A percentile compares a stretch with the other conserved stretches of the same genome.
Conservation (phyloP, 1,284 basidiomycete species). For the Ustilago xerochloae region DNA sequence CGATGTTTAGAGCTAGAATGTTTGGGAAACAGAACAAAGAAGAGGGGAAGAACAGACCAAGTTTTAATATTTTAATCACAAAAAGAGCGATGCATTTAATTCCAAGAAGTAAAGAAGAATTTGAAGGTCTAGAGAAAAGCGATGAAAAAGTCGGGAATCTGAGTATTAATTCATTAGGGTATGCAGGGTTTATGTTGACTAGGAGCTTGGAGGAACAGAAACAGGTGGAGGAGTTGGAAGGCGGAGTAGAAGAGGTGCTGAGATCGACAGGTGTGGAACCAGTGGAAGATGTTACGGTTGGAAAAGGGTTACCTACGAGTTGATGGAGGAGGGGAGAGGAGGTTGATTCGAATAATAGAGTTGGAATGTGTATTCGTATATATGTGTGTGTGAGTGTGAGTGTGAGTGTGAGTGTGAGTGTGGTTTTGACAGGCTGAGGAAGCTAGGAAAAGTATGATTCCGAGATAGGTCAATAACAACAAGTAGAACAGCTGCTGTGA, state of each 20-base stretch:
- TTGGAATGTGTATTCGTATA: too few relatives aligned
- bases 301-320: slow-evolving; percentile 38
- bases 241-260: too few relatives aligned
- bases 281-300: slow-evolving; percentile 47
- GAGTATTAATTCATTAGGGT: slow-evolving; percentile 59
- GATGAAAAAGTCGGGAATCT: slow-evolving; percentile 44
- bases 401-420: too few relatives aligned
- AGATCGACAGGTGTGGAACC: slow-evolving; percentile 33
- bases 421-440: too few relatives aligned
- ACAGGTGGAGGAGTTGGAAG: slow-evolving; percentile 34
- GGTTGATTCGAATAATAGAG: too few relatives aligned
- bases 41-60: not conserved
- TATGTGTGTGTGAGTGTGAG: too few relatives aligned
- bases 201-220: slow-evolving; percentile 51
- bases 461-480: too few relatives aligned
- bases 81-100: slow-evolving; percentile 63
- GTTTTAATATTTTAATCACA: slow-evolving; percentile 64
- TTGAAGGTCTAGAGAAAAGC: slow-evolving; percentile 6
- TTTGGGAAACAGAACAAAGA: not conserved
- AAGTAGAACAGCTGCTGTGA: too few relatives aligned
- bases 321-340: too few relatives aligned
- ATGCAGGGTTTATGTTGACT: slow-evolving; percentile 61
- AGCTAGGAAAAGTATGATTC: too few relatives aligned
- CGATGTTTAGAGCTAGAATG: slow-evolving; percentile 55
- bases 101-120: slow-evolving; percentile 56